Conservation (phyloP, 805 yeast genomes). For the Candida ulmi region DNA sequence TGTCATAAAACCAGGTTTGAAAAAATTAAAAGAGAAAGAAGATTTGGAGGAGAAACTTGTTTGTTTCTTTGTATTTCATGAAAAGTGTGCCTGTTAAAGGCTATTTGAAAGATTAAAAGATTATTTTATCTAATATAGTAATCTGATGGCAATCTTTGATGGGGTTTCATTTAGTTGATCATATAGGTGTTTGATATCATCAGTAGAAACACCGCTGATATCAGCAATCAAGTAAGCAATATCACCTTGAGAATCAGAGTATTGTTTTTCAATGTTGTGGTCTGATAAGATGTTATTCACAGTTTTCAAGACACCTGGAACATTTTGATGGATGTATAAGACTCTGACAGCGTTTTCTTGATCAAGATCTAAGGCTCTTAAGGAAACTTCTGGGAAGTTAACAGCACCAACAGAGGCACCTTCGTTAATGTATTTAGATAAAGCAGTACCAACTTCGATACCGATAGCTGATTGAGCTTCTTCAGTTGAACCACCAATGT, state of each 20-base stretch:
- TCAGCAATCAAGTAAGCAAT: slow-evolving; percentile 97
- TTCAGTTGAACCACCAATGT: slow-evolving; percentile 96
- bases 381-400: slow-evolving; percentile 93
- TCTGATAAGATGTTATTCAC: slow-evolving; percentile 89
- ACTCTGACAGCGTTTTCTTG: slow-evolving; percentile 86
- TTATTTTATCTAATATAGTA: slow-evolving; percentile 51
- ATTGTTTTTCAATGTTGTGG: slow-evolving; percentile 94
- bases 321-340: slow-evolving; percentile 88
- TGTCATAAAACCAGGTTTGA: background rate
- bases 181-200: slow-evolving; percentile 76
- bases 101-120: background rate
- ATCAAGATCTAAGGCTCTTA: slow-evolving; percentile 78
- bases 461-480: slow-evolving; percentile 97
- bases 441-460: slow-evolving; percentile 78
- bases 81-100: slow-evolving; percentile 1
- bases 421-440: slow-evolving; percentile 86
- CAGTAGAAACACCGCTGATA: slow-evolving; percentile 70
- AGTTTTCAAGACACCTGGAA: slow-evolving; percentile 94
- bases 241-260: slow-evolving; percentile 86
- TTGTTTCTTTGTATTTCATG: background rate
- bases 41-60: background rate
- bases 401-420: slow-evolving; percentile 91
- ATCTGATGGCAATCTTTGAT: slow-evolving; percentile 81
- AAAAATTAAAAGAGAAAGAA: background rate
- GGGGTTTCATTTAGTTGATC: slow-evolving; percentile 81